phyloP scores from a whole-genome alignment of 192 early-diverging fungal genomes.

The Coemansia sp. region DNA sequence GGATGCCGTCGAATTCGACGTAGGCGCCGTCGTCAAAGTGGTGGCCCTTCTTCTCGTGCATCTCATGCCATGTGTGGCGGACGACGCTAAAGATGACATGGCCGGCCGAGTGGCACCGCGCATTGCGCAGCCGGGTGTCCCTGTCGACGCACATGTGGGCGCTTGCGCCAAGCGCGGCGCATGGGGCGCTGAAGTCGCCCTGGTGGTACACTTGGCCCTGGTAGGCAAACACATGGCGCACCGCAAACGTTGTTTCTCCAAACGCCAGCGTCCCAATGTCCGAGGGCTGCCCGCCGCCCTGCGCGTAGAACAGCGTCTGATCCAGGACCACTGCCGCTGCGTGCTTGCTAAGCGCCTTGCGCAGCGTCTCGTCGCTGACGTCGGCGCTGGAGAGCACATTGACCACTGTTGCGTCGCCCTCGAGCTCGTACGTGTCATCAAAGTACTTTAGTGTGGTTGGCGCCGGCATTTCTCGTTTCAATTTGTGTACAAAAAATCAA shows the following conservation, averaged over 20 bases:
- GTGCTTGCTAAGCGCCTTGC: slow-evolving; percentile 17
- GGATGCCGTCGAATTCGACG: slow-evolving; percentile 27
- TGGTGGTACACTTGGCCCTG: slow-evolving; percentile 19
- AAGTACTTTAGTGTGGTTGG: slow-evolving; percentile 20
- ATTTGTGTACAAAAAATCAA: background rate
- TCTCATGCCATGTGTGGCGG: slow-evolving; percentile 15
- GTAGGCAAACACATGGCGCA: slow-evolving; percentile 14
- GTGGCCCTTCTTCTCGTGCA: slow-evolving; percentile 29
- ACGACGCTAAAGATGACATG: slow-evolving; percentile 32
- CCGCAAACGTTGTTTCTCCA: slow-evolving; percentile 3
- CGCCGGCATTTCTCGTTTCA: background rate
- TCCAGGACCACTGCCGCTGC: slow-evolving; percentile 17
- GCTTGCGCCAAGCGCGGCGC: background rate
- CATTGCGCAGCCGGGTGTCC: slow-evolving; percentile 16
- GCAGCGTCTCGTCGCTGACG: background rate
- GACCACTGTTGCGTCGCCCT: slow-evolving; percentile 7
- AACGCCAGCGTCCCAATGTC: slow-evolving; percentile 17
- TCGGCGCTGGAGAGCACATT: slow-evolving; percentile 1
- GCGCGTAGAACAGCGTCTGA: slow-evolving; percentile 28
- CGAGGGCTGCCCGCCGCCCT: slow-evolving; percentile 35
- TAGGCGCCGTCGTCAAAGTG: slow-evolving; percentile 34
- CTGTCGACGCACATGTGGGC: slow-evolving; percentile 14
- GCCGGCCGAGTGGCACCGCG: slow-evolving; percentile 31
- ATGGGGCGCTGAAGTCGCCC: slow-evolving; percentile 9
- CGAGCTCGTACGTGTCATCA: slow-evolving; percentile 22